Evolutionary conservation across 129 eudicot genomes (phyloP).

Genomic region (Lactuca sativa): DNA sequence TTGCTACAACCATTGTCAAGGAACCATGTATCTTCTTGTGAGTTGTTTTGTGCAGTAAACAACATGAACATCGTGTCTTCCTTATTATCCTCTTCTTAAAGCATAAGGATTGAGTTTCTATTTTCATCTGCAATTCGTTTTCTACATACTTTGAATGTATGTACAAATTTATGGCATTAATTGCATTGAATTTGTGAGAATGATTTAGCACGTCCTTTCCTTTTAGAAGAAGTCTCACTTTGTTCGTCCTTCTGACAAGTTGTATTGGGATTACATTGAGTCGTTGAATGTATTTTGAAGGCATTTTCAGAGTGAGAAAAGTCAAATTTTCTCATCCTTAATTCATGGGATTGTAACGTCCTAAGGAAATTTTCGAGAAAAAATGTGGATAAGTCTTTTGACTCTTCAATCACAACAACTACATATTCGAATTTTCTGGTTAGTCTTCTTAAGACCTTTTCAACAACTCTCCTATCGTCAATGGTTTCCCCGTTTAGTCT

Average conservation of each 20-base stretch:
- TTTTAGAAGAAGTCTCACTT: background rate
- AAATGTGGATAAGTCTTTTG: constrained; percentile 9
- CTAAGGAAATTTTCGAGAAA: constrained; percentile 12
- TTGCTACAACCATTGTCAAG: constrained; percentile 4
- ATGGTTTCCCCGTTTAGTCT: background rate
- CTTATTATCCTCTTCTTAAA: background rate
- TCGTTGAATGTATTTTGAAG: background rate
- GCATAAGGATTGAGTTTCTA: background rate
- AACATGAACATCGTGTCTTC: constrained; percentile 12
- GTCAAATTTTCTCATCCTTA: background rate
- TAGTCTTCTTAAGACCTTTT: constrained; percentile 4
- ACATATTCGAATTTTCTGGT: constrained; percentile 8
- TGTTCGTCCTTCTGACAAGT: background rate
- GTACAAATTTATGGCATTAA: too few relatives aligned
- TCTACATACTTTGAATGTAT: too few relatives aligned
- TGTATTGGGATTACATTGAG: background rate
- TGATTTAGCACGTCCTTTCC: background rate
- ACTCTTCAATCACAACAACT: constrained; percentile 15
- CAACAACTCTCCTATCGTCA: constrained; percentile 1
- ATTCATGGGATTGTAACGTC: constrained; percentile 22
- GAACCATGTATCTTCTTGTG: too few relatives aligned
- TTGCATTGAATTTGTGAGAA: background rate
- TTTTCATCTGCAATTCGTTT: too few relatives aligned
- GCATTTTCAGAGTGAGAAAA: background rate
- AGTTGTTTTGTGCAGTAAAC: background rate